phyloP scores from a whole-genome alignment of 495 filamentous ascomycete genomes.

The Lasiosphaeriaceae sp. region DNA sequence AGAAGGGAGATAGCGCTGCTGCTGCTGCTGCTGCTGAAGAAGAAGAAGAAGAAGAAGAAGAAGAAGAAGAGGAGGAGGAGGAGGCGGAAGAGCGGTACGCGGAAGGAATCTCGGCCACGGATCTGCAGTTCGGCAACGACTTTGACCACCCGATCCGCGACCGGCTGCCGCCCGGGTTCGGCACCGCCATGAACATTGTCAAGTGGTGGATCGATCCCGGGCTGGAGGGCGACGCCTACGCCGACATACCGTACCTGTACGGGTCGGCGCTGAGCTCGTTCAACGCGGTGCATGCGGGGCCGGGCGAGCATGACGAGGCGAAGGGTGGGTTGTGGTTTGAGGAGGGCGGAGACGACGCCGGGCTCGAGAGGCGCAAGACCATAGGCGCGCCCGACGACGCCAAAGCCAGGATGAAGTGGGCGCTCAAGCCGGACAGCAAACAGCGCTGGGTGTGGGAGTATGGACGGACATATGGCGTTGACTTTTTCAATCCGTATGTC shows the following conservation, averaged over 20 bases:
- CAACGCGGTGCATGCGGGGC: conserved; percentile 66
- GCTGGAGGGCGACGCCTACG: conserved; percentile 81
- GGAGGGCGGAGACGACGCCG: conserved; percentile 67
- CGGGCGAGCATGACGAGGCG: conserved; percentile 38
- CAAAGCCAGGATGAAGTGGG: conserved; percentile 59
- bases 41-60: background rate
- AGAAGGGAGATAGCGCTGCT: too few relatives aligned
- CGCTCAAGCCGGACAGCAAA: conserved; percentile 50
- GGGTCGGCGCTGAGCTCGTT: conserved; percentile 70
- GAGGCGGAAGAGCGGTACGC: background rate
- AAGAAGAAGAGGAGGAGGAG: background rate
- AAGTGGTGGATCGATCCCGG: conserved; percentile 86
- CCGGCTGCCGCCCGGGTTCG: conserved; percentile 80
- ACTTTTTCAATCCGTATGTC: conserved; percentile 92
- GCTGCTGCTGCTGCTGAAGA: too few relatives aligned
- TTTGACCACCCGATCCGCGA: conserved; percentile 85
- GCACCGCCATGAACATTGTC: conserved; percentile 72
- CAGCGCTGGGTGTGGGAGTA: conserved; percentile 46
- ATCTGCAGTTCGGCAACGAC: conserved; percentile 88
- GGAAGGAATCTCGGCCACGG: conserved; percentile 56
- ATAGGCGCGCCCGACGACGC: conserved; percentile 50
- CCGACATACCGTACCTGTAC: conserved; percentile 80
- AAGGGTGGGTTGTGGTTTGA: conserved; percentile 53
- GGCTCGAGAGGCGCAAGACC: conserved; percentile 42
- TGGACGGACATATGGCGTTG: conserved; percentile 59